phyloP scores from a whole-genome alignment of 345 rosid genomes.

The Syzygium aqueum region DNA sequence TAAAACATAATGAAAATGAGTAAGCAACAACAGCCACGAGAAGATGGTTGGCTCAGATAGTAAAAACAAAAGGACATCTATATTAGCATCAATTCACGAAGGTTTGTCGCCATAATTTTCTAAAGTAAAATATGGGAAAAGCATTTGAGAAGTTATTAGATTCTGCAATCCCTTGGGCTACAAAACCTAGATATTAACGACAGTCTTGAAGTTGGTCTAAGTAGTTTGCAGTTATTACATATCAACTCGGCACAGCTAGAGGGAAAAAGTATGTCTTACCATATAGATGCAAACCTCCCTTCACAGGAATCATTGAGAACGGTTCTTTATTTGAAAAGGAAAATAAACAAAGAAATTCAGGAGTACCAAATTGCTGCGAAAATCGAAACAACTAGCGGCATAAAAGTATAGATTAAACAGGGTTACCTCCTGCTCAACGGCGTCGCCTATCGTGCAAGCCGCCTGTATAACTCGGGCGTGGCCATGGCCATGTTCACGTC shows the following conservation, averaged over 20 bases:
- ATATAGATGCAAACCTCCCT: not conserved
- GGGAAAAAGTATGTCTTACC: not conserved
- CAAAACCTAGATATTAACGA: not conserved
- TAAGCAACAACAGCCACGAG: not conserved
- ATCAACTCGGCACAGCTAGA: not conserved
- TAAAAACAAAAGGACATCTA: not conserved
- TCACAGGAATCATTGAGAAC: not conserved
- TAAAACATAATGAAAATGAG: not conserved
- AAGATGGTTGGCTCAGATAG: not conserved
- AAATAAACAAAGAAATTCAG: not conserved
- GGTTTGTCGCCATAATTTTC: not conserved
- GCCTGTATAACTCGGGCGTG: constrained; percentile 56
- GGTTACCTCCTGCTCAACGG: constrained; percentile 92
- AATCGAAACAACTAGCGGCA: not conserved
- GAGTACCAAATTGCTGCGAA: not conserved
- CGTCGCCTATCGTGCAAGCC: constrained; percentile 69
- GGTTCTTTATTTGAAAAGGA: not conserved
- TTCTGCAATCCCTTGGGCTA: not conserved
- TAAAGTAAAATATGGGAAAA: not conserved
- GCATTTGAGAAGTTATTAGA: not conserved
- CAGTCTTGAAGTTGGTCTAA: not conserved
- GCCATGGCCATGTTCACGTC: constrained; percentile 54
- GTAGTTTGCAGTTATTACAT: not conserved
- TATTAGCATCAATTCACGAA: not conserved
- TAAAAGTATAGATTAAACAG: not conserved